These are phyloP conservation scores for Globisporangium viniferum DNA, from an alignment of 352 stramenopile species.

Conservation along the genomic window DNA sequence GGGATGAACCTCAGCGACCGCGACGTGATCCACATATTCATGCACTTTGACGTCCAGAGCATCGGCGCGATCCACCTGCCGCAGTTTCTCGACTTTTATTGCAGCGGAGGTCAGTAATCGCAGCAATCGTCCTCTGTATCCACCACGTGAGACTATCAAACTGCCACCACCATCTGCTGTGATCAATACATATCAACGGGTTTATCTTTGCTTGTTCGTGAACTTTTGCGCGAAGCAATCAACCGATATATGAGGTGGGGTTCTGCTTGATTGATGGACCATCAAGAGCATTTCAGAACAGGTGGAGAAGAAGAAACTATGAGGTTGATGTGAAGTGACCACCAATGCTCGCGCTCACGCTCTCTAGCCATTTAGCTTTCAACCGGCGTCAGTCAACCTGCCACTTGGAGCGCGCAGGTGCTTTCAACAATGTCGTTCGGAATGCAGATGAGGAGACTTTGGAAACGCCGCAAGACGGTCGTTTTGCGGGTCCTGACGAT, in stretches of 20 bases:
- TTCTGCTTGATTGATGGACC: not conserved
- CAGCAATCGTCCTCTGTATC: not conserved
- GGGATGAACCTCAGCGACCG: constrained; percentile 29
- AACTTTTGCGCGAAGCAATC: not conserved
- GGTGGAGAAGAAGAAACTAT: not conserved
- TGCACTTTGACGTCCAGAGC: constrained; percentile 70
- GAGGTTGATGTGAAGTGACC: not conserved
- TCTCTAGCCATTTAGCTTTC: not conserved
- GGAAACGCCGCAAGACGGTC: too few relatives aligned
- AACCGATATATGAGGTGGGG: not conserved
- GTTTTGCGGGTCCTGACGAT: too few relatives aligned
- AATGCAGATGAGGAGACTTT: too few relatives aligned
- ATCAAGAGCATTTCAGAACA: not conserved
- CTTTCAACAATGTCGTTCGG: not conserved
- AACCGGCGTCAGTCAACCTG: too few relatives aligned
- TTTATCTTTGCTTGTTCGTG: not conserved
- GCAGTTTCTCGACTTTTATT: constrained; percentile 39
- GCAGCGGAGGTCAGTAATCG: not conserved
- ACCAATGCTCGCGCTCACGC: not conserved
- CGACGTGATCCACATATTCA: constrained; percentile 76
- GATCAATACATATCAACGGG: not conserved
- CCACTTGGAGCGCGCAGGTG: too few relatives aligned
- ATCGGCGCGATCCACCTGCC: constrained; percentile 53
- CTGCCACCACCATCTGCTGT: not conserved
- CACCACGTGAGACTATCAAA: not conserved